A percentile compares a stretch with the other conserved stretches of the same genome.
Evolutionary conservation across 176 grass and related monocot genomes (phyloP).

Genomic region (Metroxylon sagu): DNA sequence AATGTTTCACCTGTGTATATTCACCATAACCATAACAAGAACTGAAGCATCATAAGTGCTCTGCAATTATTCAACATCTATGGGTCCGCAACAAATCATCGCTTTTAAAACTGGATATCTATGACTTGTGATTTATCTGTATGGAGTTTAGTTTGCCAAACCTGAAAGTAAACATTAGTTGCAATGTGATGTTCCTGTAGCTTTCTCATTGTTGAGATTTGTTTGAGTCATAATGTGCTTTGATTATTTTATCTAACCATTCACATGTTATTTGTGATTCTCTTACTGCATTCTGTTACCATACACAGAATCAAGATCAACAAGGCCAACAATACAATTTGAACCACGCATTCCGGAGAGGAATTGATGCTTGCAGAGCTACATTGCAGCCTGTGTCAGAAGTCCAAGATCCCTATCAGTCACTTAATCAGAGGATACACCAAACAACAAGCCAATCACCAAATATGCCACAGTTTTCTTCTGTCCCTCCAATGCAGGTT

Average conservation of each 20-base stretch:
- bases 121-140: no score
- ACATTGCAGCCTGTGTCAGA: conserved; percentile 2
- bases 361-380: conserved; percentile 22
- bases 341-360: conserved; percentile 13
- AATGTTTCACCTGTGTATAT: no score
- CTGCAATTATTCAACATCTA: no score
- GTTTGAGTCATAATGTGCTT: no score
- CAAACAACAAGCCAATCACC: conserved; percentile 4
- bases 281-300: not conserved
- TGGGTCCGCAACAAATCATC: no score
- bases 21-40: no score
- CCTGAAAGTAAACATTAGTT: no score
- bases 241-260: no score
- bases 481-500: not conserved
- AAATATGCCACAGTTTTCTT: conserved; percentile 3
- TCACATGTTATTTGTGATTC: not conserved
- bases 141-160: no score
- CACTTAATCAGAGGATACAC: conserved; percentile 7
- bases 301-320: not conserved
- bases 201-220: not conserved
- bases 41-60: no score
- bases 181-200: no score
- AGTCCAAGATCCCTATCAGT: conserved; percentile 5
- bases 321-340: not conserved
- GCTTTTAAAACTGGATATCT: no score